Percentiles rank a stretch among this genome's conserved stretches.
Evolutionary conservation across 2,329 filamentous ascomycete species (phyloP).

Genomic region (Sphaerulina musiva): DNA sequence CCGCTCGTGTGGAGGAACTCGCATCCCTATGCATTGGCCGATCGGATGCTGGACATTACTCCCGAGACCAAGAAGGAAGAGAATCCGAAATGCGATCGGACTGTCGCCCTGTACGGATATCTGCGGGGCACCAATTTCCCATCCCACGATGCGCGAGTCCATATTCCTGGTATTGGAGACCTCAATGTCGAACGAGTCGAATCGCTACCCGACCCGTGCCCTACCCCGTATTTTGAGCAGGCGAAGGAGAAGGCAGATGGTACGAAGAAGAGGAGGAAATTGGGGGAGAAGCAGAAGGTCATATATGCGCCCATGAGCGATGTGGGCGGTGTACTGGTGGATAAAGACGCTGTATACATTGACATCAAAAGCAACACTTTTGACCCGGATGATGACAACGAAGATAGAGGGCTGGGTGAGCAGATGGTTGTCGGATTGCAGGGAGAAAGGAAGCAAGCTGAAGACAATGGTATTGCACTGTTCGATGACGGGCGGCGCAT

Average conservation of each 20-base stretch:
- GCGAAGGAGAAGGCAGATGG: slow-evolving; percentile 76
- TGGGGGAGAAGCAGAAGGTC: slow-evolving; percentile 96
- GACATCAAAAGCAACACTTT: slow-evolving; percentile 68
- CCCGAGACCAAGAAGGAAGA: slow-evolving; percentile 87
- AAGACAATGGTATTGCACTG: slow-evolving; percentile 76
- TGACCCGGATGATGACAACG: slow-evolving; percentile 53
- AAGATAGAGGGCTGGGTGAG: slow-evolving; percentile 84
- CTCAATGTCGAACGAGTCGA: slow-evolving; percentile 78
- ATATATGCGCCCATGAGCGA: slow-evolving; percentile 98
- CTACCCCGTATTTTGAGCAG: slow-evolving; percentile 85
- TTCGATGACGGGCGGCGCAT: slow-evolving; percentile 73
- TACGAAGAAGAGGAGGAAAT: slow-evolving; percentile 68
- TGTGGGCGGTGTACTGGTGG: slow-evolving; percentile 88
- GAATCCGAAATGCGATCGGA: slow-evolving; percentile 81
- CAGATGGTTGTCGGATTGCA: slow-evolving; percentile 90
- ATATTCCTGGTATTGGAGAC: slow-evolving; percentile 88
- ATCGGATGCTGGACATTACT: slow-evolving; percentile 92
- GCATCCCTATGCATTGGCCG: slow-evolving; percentile 87
- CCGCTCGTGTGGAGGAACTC: slow-evolving; percentile 96
- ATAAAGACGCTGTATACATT: slow-evolving; percentile 94
- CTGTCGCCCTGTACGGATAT: slow-evolving; percentile 87
- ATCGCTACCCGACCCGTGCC: slow-evolving; percentile 84
- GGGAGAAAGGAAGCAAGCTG: slow-evolving; percentile 70
- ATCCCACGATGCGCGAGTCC: slow-evolving; percentile 74
- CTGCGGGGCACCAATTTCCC: slow-evolving; percentile 91